Evolutionary conservation across 2,329 filamentous ascomycete species (phyloP).

Genomic region (Colletotrichum karsti): DNA sequence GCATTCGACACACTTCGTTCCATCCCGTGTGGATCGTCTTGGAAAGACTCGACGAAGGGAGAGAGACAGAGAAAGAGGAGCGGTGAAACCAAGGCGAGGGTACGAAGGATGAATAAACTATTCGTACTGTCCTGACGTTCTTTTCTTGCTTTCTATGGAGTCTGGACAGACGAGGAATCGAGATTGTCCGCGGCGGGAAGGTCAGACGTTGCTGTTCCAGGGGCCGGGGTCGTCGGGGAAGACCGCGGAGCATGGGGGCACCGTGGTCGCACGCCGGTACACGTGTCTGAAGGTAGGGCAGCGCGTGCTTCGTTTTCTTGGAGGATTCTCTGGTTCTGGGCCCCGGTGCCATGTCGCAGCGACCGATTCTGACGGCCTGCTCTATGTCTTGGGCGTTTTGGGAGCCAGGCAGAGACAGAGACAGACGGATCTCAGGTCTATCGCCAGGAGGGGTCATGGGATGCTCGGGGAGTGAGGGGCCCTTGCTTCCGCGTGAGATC

Average conservation of each 20-base stretch:
- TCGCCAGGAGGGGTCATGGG: neutral
- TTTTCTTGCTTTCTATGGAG: neutral
- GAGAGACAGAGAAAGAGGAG: neutral
- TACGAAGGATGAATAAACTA: neutral
- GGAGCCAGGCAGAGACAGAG: neutral
- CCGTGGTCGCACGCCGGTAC: neutral
- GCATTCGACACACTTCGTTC: neutral
- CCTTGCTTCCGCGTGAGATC: neutral
- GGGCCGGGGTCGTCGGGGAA: neutral
- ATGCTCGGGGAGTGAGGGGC: neutral
- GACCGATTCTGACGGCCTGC: neutral
- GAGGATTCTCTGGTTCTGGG: neutral
- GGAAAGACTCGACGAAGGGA: neutral
- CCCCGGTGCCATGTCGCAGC: neutral
- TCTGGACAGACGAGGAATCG: neutral
- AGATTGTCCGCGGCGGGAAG: neutral
- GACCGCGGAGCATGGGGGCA: conserved; percentile 3
- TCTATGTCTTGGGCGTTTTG: neutral
- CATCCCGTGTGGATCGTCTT: neutral
- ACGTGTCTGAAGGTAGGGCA: neutral
- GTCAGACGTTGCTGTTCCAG: neutral
- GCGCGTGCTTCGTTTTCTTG: neutral
- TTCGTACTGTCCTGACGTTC: neutral
- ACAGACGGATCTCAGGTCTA: neutral
- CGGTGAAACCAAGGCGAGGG: neutral